These are phyloP conservation scores for Penicillium atrosanguineum DNA, from an alignment of 495 filamentous ascomycete genomes.

Conservation along the genomic window DNA sequence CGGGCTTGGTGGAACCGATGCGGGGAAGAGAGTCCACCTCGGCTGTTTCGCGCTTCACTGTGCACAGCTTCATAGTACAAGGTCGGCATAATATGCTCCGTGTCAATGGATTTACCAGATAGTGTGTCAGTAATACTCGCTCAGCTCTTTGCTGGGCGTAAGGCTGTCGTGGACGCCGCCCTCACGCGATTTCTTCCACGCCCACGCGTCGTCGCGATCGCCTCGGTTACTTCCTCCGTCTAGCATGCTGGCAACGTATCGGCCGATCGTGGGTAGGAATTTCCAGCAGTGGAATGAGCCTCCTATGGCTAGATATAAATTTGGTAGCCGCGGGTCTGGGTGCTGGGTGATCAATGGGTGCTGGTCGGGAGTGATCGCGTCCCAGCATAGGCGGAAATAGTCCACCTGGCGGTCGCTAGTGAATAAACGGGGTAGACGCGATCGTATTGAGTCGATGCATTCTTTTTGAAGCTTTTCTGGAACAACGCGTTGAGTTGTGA, in stretches of 20 bases:
- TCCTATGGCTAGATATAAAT: constrained; percentile 42
- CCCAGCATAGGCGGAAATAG: constrained; percentile 40
- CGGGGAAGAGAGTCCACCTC: neutral
- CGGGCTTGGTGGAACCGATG: neutral
- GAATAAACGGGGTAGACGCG: constrained; percentile 2
- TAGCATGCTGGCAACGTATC: constrained; percentile 50
- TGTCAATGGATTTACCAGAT: neutral
- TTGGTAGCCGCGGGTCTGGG: constrained; percentile 38
- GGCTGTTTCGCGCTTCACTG: neutral
- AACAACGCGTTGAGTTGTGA: neutral
- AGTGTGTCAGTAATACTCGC: constrained; percentile 1
- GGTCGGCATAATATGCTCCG: neutral
- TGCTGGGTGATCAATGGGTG: constrained; percentile 47
- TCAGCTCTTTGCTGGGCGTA: neutral
- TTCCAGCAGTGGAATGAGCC: constrained; percentile 50
- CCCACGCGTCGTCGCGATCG: constrained; percentile 8
- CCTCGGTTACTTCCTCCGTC: constrained; percentile 15
- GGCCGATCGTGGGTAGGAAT: constrained; percentile 51
- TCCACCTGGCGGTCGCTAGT: constrained; percentile 1
- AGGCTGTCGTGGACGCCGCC: constrained; percentile 13
- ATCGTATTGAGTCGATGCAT: constrained; percentile 1
- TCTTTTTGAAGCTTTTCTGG: neutral
- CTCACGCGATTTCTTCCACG: constrained; percentile 1
- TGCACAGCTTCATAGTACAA: neutral
- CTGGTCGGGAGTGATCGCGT: constrained; percentile 32